Evolutionary conservation across 2,329 filamentous ascomycete genomes (phyloP).

Genomic region (Coccinonectria pachysandricola): DNA sequence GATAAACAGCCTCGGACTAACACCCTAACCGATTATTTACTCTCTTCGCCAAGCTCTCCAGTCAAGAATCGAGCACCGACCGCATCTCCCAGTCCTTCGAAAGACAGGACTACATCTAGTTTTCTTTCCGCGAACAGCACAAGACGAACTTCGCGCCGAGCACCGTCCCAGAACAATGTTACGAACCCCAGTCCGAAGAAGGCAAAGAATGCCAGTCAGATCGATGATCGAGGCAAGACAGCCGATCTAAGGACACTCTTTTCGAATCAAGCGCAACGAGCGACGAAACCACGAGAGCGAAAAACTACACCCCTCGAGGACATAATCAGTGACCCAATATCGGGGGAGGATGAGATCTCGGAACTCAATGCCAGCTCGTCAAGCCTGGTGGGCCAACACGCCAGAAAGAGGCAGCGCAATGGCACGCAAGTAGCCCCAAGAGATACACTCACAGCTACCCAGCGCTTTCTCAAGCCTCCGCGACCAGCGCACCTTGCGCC

Average conservation of each 20-base stretch:
- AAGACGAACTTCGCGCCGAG: slow-evolving; percentile 14
- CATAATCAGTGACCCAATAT: slow-evolving; percentile 46
- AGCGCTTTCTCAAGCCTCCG: slow-evolving; percentile 41
- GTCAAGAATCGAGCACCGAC: slow-evolving; percentile 22
- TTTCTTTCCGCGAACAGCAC: slow-evolving; percentile 13
- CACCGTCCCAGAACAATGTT: slow-evolving; percentile 19
- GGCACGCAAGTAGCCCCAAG: slow-evolving; percentile 14
- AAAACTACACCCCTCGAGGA: slow-evolving; percentile 31
- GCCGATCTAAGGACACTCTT: slow-evolving; percentile 50
- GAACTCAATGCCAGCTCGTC: slow-evolving; percentile 38
- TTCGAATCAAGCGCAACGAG: slow-evolving; percentile 48
- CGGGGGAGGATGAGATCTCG: slow-evolving; percentile 48
- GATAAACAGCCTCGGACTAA: slow-evolving; percentile 34
- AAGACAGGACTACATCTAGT: slow-evolving; percentile 15
- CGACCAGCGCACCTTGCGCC: slow-evolving; percentile 17
- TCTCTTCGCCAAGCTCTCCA: slow-evolving; percentile 40
- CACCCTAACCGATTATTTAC: slow-evolving; percentile 42
- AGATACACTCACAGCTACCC: slow-evolving; percentile 29
- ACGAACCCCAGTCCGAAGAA: slow-evolving; percentile 30
- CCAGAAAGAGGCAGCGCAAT: slow-evolving; percentile 41
- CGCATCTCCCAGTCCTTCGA: slow-evolving; percentile 32
- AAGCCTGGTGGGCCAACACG: slow-evolving; percentile 47
- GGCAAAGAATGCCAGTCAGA: slow-evolving; percentile 26
- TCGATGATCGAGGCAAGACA: slow-evolving; percentile 41
- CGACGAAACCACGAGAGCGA: slow-evolving; percentile 25